Percentiles rank a stretch among this genome's conserved stretches.
These are phyloP conservation scores for Picea engelmannii DNA, from an alignment of 83 land plant genomes.

Conservation along the genomic window DNA sequence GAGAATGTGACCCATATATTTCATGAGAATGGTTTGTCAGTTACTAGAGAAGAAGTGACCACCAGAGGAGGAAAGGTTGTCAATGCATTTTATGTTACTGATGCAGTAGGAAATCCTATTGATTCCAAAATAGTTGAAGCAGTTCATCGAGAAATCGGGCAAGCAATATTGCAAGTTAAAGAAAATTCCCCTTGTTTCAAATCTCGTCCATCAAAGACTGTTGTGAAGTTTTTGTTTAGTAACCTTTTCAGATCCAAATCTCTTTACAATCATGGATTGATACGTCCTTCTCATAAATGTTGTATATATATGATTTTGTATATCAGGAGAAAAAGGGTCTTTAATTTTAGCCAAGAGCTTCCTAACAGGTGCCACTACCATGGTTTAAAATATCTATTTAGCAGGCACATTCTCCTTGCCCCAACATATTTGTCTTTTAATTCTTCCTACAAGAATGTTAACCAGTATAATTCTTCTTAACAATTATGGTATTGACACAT, in stretches of 20 bases:
- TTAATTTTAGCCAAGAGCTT: too few species aligned
- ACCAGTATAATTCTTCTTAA: too few species aligned
- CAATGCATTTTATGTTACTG: conserved; percentile 70
- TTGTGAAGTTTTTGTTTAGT: conserved; percentile 34
- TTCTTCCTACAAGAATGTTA: too few species aligned
- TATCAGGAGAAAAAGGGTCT: too few species aligned
- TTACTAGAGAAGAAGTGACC: conserved; percentile 65
- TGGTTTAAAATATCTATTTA: too few species aligned
- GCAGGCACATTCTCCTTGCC: too few species aligned
- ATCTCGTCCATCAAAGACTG: conserved; percentile 24
- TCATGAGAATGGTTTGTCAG: conserved; percentile 63
- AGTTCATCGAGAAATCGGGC: conserved; percentile 45
- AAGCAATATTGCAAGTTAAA: conserved; percentile 41
- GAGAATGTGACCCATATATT: conserved; percentile 66
- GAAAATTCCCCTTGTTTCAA: conserved; percentile 8
- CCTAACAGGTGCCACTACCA: too few species aligned
- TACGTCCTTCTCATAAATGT: not conserved
- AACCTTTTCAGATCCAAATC: conserved; percentile 56
- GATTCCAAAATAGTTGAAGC: conserved; percentile 52
- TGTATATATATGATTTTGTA: too few species aligned
- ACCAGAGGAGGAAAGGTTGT: conserved; percentile 56
- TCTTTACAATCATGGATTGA: conserved; percentile 61
- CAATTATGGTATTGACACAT: too few species aligned
- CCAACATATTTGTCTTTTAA: too few species aligned
- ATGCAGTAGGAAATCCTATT: conserved; percentile 51